A percentile compares a stretch with the other conserved stretches of the same genome.
Conservation (phyloP, 2,329 filamentous ascomycete species). For the Coleophoma crateriformis region DNA sequence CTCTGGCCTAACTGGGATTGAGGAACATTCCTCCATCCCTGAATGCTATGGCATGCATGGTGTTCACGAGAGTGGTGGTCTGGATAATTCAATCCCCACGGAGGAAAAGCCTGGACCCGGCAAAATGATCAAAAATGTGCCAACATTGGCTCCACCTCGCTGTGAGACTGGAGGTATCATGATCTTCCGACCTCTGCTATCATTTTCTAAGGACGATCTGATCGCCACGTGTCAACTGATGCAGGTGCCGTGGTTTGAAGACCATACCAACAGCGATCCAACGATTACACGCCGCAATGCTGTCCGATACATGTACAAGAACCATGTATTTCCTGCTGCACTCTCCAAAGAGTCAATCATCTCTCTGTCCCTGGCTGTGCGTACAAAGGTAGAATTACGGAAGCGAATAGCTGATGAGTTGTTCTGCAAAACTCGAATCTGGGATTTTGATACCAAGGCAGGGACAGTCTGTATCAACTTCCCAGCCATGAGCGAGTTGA, state of each 20-base stretch:
- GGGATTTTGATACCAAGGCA: background rate
- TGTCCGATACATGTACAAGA: slow-evolving; percentile 59
- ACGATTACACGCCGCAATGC: slow-evolving; percentile 79
- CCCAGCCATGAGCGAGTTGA: too few species aligned
- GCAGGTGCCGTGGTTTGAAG: slow-evolving; percentile 72
- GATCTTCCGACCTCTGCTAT: slow-evolving; percentile 64
- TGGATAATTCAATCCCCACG: background rate
- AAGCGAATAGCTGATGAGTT: slow-evolving; percentile 49
- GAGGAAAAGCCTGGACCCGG: slow-evolving; percentile 8
- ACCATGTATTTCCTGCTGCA: slow-evolving; percentile 60
- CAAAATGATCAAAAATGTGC: background rate
- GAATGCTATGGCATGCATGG: slow-evolving; percentile 75
- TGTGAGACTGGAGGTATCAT: slow-evolving; percentile 59
- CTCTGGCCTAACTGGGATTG: slow-evolving; percentile 71
- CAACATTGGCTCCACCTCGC: slow-evolving; percentile 2
- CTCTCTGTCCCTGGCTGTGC: slow-evolving; percentile 48
- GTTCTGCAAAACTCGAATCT: slow-evolving; percentile 3
- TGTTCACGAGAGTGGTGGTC: slow-evolving; percentile 57
- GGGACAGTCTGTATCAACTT: background rate
- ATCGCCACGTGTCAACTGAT: slow-evolving; percentile 68
- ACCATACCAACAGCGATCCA: slow-evolving; percentile 73
- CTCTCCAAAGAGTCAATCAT: slow-evolving; percentile 62
- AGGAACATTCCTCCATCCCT: slow-evolving; percentile 62
- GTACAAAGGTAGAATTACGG: slow-evolving; percentile 34
- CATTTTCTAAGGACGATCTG: slow-evolving; percentile 68